Base-by-base conservation (phyloP, 2,329 filamentous ascomycete species). In the Aspergillus quadrilineatus region DNA sequence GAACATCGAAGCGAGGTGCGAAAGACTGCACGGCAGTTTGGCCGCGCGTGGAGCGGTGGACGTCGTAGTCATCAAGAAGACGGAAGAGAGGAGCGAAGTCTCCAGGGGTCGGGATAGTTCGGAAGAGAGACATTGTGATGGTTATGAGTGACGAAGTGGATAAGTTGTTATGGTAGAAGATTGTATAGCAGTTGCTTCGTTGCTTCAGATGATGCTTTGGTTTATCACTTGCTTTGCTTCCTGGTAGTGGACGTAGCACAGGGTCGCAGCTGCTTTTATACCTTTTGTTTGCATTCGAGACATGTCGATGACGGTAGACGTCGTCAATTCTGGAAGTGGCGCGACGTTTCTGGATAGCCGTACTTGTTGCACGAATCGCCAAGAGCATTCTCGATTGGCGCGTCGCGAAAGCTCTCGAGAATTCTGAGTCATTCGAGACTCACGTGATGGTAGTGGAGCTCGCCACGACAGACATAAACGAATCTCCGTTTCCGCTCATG, bases 1-100 rank as follows among this genome's bases (percentile, higher is more conserved):
- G 73, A 46, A 80, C 70, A 60, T 81, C 78, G 59, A 81, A 81
- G 50, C 71, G 70, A 30, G 79, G 79, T 12, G 71, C 69, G 64
- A 79, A 79, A 15, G 69, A 60, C 54, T 59, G 73, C 52, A 60
- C 60, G 30, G 52, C 43, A 37, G 56, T 50, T 36, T 50, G 60
- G 45, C 62, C 60, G 49, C 60, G 55, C 59, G 45, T 55, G 45
- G 68, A 59, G 58, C 73, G 69, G 68, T 76, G 71, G 65, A 60
- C 54, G 59, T 75, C 68, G 57, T 73, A 74, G 67, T 78, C 75
- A 60, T 79, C 76, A 50, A 79, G 67, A n/a, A 79, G 74, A 45
- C 74, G 75, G 68, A 79, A 77, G 53, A 79, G 72, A 55, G 77
- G 72, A 28, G 68, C 62, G 62, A 78, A 73, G 60, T 79, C 77